Percentiles rank a stretch among this genome's conserved stretches.
Evolutionary conservation across 1,139 yeast species (phyloP).

Genomic region (Hyphopichia fennica): DNA sequence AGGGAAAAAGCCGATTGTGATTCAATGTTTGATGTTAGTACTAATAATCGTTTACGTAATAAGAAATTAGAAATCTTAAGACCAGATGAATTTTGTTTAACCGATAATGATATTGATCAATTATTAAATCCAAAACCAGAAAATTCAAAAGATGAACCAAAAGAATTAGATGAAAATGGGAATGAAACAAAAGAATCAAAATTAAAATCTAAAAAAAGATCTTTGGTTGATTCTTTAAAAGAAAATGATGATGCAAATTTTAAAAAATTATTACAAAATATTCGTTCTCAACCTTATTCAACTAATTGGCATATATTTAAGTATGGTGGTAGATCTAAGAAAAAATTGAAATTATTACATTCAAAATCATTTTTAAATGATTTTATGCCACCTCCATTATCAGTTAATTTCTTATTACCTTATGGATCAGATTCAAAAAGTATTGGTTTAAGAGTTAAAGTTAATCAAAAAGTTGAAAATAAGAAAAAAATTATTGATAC

Average conservation of each 20-base stretch:
- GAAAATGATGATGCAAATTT: slow-evolving; percentile 8
- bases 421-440: slow-evolving; percentile 7
- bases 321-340: slow-evolving; percentile 33
- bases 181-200: not conserved
- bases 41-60: slow-evolving; percentile 14
- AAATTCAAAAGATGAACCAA: too few species aligned
- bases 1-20: slow-evolving; percentile 20
- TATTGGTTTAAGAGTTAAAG: slow-evolving; percentile 7
- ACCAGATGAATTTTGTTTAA: slow-evolving; percentile 25
- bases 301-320: slow-evolving; percentile 42
- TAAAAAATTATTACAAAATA: slow-evolving; percentile 6
- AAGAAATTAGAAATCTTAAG: slow-evolving; percentile 16
- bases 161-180: slow-evolving; percentile 4
- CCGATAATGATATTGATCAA: slow-evolving; percentile 24
- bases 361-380: slow-evolving; percentile 42
- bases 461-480: slow-evolving; percentile 16
- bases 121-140: slow-evolving; percentile 2
- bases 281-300: slow-evolving; percentile 10
- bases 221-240: not conserved
- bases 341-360: slow-evolving; percentile 26
- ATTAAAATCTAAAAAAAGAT: not conserved
- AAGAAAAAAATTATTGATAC: slow-evolving; percentile 13
- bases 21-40: slow-evolving; percentile 19
- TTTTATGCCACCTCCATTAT: slow-evolving; percentile 45
- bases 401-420: slow-evolving; percentile 34